Percentiles rank a stretch among this genome's conserved stretches.
These are phyloP conservation scores for Termitomyces heimii DNA, from an alignment of 768 basidiomycete species.

Conservation along the genomic window DNA sequence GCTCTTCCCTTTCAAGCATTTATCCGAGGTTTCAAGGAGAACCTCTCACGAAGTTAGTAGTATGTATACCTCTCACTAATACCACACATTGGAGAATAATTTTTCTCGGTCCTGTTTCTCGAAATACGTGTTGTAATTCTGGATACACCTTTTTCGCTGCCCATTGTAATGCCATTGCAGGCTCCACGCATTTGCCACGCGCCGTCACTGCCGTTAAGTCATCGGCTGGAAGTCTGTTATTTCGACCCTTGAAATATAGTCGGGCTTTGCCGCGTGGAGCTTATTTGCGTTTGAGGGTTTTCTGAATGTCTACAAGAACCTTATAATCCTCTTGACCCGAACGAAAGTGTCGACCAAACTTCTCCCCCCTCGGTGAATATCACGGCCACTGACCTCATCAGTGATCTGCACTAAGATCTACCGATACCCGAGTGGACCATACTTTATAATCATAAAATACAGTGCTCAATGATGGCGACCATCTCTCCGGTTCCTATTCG, in stretches of 20 bases:
- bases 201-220: neutral
- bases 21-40: slow-evolving; percentile 63
- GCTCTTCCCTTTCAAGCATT: slow-evolving; percentile 59
- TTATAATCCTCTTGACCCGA: neutral
- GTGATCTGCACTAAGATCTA: neutral
- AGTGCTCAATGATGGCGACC: neutral
- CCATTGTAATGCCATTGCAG: slow-evolving; percentile 6
- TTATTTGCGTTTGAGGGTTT: slow-evolving; percentile 7
- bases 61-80: slow-evolving; percentile 5
- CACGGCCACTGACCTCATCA: neutral
- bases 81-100: neutral
- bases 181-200: slow-evolving; percentile 5
- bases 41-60: slow-evolving; percentile 24
- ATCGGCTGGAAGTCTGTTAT: neutral
- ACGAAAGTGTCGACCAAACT: neutral
- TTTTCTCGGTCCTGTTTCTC: neutral
- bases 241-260: slow-evolving; percentile 3
- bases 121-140: slow-evolving; percentile 6
- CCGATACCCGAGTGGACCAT: neutral
- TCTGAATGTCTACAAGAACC: neutral
- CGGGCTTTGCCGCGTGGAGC: slow-evolving; percentile 13
- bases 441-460: neutral
- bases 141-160: slow-evolving; percentile 3
- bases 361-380: neutral
- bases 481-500: neutral